Base-by-base conservation (phyloP, 345 rosid genomes). In the Eucalyptus regnans region DNA sequence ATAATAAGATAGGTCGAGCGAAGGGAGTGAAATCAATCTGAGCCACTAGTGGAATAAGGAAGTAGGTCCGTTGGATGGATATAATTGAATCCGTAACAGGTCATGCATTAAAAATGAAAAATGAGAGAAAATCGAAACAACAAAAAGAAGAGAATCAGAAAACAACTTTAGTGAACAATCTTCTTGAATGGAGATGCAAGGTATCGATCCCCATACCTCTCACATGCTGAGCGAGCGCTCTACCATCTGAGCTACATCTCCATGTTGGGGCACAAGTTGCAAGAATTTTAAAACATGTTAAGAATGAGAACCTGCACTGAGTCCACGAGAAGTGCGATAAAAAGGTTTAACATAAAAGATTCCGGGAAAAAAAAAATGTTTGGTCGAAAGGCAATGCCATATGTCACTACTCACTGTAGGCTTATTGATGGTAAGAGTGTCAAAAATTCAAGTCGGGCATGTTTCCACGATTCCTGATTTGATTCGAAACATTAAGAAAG, bases 201-300 rank as follows among this genome's bases (percentile, higher is more conserved):
- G 92, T 88, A 92, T 93, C 91, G 90, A 91, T 92, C 92, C 91
- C 91, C 92, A 91, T 91, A 89, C 94, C 94, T 93, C 94, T 92
- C 92, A 92, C 93, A 93, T 93, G 94, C 94, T 91, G 92, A 93
- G 93, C 94, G 92, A 93, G 93, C 95, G 92, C 95, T 93, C 94
- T 93, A 93, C 94, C 95, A 93, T 93, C 94, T 91, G 93, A 93
- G 94, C 94, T 94, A 94, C 93, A 94, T 93, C 94, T 94, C 94
- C 94, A 11, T 87, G 17, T 8, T 3, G 33, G 8, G 7, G 16
- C 31, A 29, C 7, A 4, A 7, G 9, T 7, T 29, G 71, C 18
- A 14, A 1, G 37, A 12, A 11, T 12, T 60, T 27, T 9, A 5
- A 27, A 60, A 52, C 2, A 60, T 60, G 1, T 12, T 56, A 9